These are phyloP conservation scores for Flaveria trinervia DNA, from an alignment of 129 eudicot species.

Conservation along the genomic window DNA sequence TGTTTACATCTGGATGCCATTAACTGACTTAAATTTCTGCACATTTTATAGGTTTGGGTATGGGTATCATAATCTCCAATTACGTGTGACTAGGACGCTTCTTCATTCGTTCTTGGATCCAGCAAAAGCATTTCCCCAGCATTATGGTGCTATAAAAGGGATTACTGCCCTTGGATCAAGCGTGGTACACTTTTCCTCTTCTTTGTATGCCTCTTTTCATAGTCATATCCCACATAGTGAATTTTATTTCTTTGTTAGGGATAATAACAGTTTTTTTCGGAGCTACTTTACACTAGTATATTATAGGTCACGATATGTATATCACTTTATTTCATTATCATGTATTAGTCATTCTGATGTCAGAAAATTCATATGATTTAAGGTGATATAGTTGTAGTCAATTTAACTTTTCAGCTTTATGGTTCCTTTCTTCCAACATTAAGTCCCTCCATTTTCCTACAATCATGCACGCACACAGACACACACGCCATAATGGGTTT, in stretches of 20 bases:
- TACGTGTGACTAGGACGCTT: slow-evolving; percentile 90
- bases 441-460: neutral
- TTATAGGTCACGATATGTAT: neutral
- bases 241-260: too few species aligned
- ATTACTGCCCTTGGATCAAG: slow-evolving; percentile 75
- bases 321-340: neutral
- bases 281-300: neutral
- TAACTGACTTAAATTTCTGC: neutral
- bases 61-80: slow-evolving; percentile 85
- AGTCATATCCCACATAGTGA: too few species aligned
- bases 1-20: neutral
- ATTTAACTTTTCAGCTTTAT: neutral
- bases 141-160: slow-evolving; percentile 94
- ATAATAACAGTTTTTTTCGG: too few species aligned
- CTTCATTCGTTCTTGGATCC: slow-evolving; percentile 90
- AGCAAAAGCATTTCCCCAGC: slow-evolving; percentile 74
- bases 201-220: too few species aligned
- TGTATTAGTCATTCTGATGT: too few species aligned
- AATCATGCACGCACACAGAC: neutral
- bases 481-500: neutral
- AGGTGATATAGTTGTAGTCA: neutral
- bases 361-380: too few species aligned
- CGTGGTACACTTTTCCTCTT: slow-evolving; percentile 52
- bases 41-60: slow-evolving; percentile 77
- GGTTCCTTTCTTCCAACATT: neutral